Evolutionary conservation across 192 early-diverging fungal species (phyloP), one percentile per base, ranked within the genome.

Genomic region (Fimicolochytrium jonesii): DNA sequence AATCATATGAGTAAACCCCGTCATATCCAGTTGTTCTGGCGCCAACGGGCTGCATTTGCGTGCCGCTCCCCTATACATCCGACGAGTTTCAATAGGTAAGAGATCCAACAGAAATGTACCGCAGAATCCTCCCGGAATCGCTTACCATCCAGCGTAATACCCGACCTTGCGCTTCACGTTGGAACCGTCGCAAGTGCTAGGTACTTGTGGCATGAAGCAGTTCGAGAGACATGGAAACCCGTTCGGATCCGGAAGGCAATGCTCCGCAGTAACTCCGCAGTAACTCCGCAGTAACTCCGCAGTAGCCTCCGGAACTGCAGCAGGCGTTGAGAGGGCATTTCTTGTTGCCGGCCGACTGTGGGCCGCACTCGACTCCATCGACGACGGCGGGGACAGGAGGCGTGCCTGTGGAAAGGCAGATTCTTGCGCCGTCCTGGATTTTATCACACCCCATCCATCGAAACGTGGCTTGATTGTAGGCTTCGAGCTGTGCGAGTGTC

Each of bases 341-440:
- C 11, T 13, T 13, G 48, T 25, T 25, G 15, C 48, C 25, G 13
- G 17, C 48, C 15, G 48, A 49, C 26, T 49, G 48, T 13, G 48
- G 48, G 2, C 48, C 48, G 25, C 48, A 49, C 23, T 49, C 18
- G 11, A 49, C 13, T 13, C 48, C 48, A 22, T 49, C 26, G 2
- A 49, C 26, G 48, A 25, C 25, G 17, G 17, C 11, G 15, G 48
- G 48, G n/a, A n/a, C n/a, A n/a, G 59, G 59, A 28, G 46, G 59
- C 11, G 29, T 61, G 2, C 59, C 59, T 17, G 44, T 49, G 20
- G 46, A 50, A 5, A 61, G 25, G 47, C 59, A 61, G 17, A 61
- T 61, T 22, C 50, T 22, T 22, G 45, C 30, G 33, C 47, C 59
- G 18, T 18, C 11, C 23, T 61, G 59, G 30, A 61, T 20, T 2